These are phyloP conservation scores for Larix sibirica DNA, from an alignment of 83 land plant genomes.

Conservation along the genomic window DNA sequence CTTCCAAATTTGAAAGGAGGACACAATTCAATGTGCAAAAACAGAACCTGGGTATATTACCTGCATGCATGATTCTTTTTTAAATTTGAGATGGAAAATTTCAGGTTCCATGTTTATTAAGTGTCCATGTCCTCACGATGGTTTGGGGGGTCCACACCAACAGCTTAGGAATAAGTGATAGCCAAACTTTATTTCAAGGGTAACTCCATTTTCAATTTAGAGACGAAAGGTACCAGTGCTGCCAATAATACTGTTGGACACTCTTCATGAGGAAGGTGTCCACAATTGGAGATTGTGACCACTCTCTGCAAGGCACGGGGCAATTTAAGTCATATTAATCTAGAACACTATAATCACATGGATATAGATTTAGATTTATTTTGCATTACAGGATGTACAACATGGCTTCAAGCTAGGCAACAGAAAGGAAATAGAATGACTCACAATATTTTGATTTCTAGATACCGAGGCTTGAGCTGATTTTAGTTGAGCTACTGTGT, in stretches of 20 bases:
- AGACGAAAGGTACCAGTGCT: constrained; percentile 19
- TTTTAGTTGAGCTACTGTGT: constrained; percentile 24
- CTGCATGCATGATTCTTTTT: background rate
- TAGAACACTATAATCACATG: background rate
- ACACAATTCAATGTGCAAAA: no score
- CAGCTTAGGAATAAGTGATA: no score
- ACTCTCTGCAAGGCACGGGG: background rate
- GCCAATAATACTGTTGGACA: constrained; percentile 20
- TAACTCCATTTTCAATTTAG: background rate
- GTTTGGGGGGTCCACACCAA: no score
- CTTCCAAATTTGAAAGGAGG: no score
- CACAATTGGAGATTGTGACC: constrained; percentile 3
- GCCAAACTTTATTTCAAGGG: no score
- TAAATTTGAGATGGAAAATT: no score
- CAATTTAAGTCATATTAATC: background rate
- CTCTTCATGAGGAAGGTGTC: constrained; percentile 22
- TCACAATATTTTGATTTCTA: constrained; percentile 28
- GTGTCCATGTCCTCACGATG: no score
- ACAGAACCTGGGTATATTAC: no score
- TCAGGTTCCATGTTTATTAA: no score
- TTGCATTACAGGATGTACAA: background rate
- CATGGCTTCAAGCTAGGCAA: background rate
- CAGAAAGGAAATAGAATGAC: background rate
- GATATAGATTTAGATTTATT: background rate
- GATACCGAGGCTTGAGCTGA: constrained; percentile 30